Evolutionary conservation across 176 grass and related monocot genomes (phyloP).

Genomic region (Oryza glumipatula): DNA sequence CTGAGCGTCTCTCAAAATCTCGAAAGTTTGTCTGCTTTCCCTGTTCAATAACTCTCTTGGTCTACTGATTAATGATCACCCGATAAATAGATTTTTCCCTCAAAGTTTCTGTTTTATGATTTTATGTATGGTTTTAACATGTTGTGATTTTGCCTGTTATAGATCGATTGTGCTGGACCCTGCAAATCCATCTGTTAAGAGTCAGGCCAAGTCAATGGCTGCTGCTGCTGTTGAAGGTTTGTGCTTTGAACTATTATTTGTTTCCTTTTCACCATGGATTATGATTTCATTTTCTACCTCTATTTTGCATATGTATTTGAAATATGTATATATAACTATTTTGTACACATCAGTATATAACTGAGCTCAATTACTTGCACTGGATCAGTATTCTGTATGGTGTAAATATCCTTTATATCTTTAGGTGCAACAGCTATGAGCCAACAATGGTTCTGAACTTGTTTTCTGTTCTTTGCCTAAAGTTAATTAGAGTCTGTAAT

Average conservation of each 20-base stretch:
- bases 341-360: neutral
- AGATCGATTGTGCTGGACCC: slow-evolving; percentile 93
- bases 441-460: slow-evolving; percentile 18
- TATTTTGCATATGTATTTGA: slow-evolving; percentile 23
- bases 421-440: slow-evolving; percentile 10
- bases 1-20: slow-evolving; percentile 85
- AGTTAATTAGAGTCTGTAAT: neutral
- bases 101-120: slow-evolving; percentile 29
- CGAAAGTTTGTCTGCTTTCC: slow-evolving; percentile 83
- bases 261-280: slow-evolving; percentile 37
- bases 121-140: slow-evolving; percentile 32
- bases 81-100: slow-evolving; percentile 10
- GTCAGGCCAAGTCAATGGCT: slow-evolving; percentile 92
- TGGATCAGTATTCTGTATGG: neutral
- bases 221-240: slow-evolving; percentile 86
- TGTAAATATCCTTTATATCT: slow-evolving; percentile 13
- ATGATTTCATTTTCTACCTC: slow-evolving; percentile 1
- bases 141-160: slow-evolving; percentile 39
- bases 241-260: slow-evolving; percentile 38
- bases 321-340: slow-evolving; percentile 30
- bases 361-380: neutral
- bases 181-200: slow-evolving; percentile 95
- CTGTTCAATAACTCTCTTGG: slow-evolving; percentile 43
- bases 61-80: slow-evolving; percentile 39
- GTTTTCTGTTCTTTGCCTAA: slow-evolving; percentile 2